Evolutionary conservation across 2,329 filamentous ascomycete genomes (phyloP), one percentile per base, ranked within the genome.

Genomic region (Penicillium italicum): DNA sequence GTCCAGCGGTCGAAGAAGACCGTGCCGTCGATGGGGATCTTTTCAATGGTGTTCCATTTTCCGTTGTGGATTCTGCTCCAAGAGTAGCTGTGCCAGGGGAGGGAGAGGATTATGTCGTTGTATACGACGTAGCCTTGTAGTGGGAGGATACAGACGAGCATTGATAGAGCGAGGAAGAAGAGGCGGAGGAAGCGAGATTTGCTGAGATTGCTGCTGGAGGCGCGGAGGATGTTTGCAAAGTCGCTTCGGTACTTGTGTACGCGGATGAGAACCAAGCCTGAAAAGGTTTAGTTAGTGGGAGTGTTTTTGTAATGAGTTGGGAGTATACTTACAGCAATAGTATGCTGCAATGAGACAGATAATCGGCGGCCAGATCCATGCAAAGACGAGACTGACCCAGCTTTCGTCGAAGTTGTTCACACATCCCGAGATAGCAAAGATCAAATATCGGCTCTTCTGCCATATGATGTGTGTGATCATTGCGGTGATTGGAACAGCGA

Each of bases 161-260:
- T 78, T 43, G 82, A 64, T 61, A 85, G 84, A 1, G 72, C 69
- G n/a, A 77, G 65, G 11, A 66, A 63, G 50, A 77, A 73, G 22
- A 76, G 80, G 37, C 86, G 81, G 50, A 85, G 61, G 74, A 88
- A 88, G 55, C 84, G 80, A 1, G 82, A 82, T 49, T 81, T 81
- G 51, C 73, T 85, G 36, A 82, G 78, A 47, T 79, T 80, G 53
- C 77, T 78, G 36, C 71, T 73, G 22, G 73, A 77, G 40, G 78
- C 77, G 12, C 74, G 72, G 10, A 88, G 73, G 37, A 88, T 79
- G 18, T 75, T 69, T 26, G 79, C 75, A 62, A 89, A 85, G 50
- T 84, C 78, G 34, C 73, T 74, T 49, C 84, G 80, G 67, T 89
- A 86, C 53, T 77, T 80, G 65, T 78, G 76, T 33, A 89, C 77